These are phyloP conservation scores for Lotus japonicus DNA, from an alignment of 306 rosid genomes.

Conservation along the genomic window DNA sequence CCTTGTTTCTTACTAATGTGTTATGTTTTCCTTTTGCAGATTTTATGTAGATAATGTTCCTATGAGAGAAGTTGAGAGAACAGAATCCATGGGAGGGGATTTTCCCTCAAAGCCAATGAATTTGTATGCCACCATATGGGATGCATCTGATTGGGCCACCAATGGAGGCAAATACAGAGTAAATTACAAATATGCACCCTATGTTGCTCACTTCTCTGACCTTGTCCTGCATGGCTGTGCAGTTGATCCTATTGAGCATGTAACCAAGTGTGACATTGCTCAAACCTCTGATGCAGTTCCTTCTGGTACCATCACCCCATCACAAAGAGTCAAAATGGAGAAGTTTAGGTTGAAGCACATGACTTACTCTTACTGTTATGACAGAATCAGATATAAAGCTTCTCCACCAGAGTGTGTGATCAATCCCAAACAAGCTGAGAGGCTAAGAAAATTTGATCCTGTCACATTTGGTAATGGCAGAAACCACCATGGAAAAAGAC, in stretches of 20 bases:
- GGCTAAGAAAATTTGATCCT: slow-evolving; percentile 65
- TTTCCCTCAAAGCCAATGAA: slow-evolving; percentile 95
- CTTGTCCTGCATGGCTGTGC: slow-evolving; percentile 84
- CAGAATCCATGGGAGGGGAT: slow-evolving; percentile 80
- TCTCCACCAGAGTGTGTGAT: slow-evolving; percentile 75
- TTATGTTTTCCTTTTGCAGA: slow-evolving; percentile 36
- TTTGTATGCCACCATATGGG: slow-evolving; percentile 94
- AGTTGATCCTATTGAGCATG: slow-evolving; percentile 66
- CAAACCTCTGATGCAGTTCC: slow-evolving; percentile 39
- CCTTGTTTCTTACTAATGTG: background rate
- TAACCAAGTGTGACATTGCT: slow-evolving; percentile 44
- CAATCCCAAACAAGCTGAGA: slow-evolving; percentile 55
- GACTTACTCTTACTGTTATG: slow-evolving; percentile 94
- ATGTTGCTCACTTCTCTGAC: slow-evolving; percentile 61
- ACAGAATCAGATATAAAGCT: slow-evolving; percentile 53
- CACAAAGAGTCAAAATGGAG: slow-evolving; percentile 55
- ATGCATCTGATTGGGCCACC: slow-evolving; percentile 95
- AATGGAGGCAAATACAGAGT: slow-evolving; percentile 92
- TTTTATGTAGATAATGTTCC: slow-evolving; percentile 83
- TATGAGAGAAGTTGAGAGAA: slow-evolving; percentile 72
- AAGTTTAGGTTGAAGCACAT: slow-evolving; percentile 68
- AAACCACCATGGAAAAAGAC: slow-evolving; percentile 52
- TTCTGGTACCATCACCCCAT: slow-evolving; percentile 28
- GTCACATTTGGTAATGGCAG: slow-evolving; percentile 68
- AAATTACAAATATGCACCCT: slow-evolving; percentile 89